Conservation (phyloP, 164 flowering plant species). For the Chimonanthus salicifolius region DNA sequence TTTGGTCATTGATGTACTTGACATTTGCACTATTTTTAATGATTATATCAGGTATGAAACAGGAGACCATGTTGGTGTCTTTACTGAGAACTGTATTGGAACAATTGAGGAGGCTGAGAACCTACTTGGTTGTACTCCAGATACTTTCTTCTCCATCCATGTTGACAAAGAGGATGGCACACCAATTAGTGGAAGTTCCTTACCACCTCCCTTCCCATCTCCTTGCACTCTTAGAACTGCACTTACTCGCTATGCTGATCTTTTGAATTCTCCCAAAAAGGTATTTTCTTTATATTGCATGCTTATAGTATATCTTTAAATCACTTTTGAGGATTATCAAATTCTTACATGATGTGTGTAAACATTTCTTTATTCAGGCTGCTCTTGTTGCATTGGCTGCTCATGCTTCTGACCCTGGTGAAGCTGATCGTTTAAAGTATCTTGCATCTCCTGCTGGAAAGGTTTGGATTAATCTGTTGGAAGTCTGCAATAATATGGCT, state of each 20-base stretch:
- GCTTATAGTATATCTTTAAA: background rate
- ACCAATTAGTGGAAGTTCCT: constrained; percentile 66
- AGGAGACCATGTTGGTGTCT: constrained; percentile 98
- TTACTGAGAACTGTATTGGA: constrained; percentile 64
- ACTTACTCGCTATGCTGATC: constrained; percentile 73
- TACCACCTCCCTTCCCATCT: constrained; percentile 84
- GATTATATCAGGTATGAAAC: constrained; percentile 74
- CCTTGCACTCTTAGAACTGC: constrained; percentile 87
- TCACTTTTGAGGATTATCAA: background rate
- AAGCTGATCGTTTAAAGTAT: constrained; percentile 73
- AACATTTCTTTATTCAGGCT: constrained; percentile 42
- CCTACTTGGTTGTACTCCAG: constrained; percentile 54
- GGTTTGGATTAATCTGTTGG: constrained; percentile 31
- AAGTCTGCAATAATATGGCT: constrained; percentile 1
- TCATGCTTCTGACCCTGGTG: constrained; percentile 84
- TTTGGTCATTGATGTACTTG: background rate
- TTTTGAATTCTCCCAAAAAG: constrained; percentile 94
- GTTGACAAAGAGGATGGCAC: constrained; percentile 87
- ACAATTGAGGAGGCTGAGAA: constrained; percentile 74
- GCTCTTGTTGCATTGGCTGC: constrained; percentile 86
- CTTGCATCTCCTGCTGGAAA: constrained; percentile 98
- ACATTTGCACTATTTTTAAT: background rate
- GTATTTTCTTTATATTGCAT: constrained; percentile 22
- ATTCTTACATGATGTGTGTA: background rate
- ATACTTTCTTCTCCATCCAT: constrained; percentile 74